Evolutionary conservation across 768 basidiomycete genomes (phyloP).

Genomic region (Auriscalpium vulgare): DNA sequence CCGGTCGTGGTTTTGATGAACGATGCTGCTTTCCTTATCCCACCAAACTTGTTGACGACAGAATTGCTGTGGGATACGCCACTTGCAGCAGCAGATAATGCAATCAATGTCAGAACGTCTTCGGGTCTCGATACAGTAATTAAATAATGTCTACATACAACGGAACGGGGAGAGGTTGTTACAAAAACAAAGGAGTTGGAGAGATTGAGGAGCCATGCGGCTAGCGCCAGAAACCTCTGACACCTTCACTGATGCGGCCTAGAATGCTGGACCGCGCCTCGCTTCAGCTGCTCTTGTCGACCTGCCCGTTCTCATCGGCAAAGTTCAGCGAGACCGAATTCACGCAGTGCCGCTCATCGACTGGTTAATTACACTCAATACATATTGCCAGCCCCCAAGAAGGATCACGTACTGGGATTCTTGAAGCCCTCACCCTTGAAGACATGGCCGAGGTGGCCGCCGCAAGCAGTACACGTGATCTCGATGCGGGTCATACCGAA

Average conservation of each 20-base stretch:
- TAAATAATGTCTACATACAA: no score
- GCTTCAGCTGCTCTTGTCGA: not conserved
- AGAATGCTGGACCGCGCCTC: not conserved
- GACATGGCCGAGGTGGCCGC: constrained; percentile 91
- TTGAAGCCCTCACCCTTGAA: constrained; percentile 86
- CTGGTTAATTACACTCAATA: constrained; percentile 24
- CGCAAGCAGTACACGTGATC: constrained; percentile 86
- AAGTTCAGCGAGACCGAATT: constrained; percentile 86
- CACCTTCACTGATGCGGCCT: not conserved
- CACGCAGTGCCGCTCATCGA: constrained; percentile 82
- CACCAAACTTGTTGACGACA: no score
- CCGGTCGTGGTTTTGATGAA: no score
- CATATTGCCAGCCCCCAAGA: no score
- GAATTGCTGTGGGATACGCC: no score
- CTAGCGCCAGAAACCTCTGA: not conserved
- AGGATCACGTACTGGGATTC: constrained; percentile 36
- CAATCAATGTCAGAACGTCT: no score
- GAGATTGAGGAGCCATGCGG: not conserved
- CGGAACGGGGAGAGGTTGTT: no score
- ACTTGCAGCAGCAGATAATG: no score
- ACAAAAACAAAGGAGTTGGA: no score
- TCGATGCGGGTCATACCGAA: constrained; percentile 69
- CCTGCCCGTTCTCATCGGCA: constrained; percentile 35
- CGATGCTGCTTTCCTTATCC: no score
- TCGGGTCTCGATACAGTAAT: no score